These are phyloP conservation scores for Xerocomus brunneocitrinus DNA, from an alignment of 768 basidiomycete genomes.

Conservation along the genomic window DNA sequence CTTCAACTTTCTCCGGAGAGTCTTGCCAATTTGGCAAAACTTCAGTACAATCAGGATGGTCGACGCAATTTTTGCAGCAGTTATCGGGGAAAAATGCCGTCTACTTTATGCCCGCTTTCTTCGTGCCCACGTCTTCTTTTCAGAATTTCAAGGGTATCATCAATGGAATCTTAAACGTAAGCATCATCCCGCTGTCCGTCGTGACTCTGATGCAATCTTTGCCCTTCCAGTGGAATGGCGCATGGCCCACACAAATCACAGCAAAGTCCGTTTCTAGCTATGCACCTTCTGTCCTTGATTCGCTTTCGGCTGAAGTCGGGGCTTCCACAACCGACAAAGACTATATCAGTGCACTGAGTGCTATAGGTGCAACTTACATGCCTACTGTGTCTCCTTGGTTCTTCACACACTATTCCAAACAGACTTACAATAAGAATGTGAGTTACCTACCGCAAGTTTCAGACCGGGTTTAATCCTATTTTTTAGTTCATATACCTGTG, in stretches of 20 bases:
- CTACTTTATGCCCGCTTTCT: constrained; percentile 69
- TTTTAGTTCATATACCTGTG: constrained; percentile 57
- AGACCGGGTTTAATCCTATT: neutral
- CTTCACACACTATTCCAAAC: constrained; percentile 68
- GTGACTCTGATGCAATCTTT: constrained; percentile 6
- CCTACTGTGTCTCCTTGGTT: constrained; percentile 70
- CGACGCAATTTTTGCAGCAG: constrained; percentile 45
- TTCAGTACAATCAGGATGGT: constrained; percentile 53
- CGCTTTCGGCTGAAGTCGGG: constrained; percentile 38
- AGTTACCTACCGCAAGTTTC: constrained; percentile 16
- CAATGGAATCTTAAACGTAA: constrained; percentile 60
- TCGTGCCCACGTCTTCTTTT: constrained; percentile 50
- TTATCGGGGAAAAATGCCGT: constrained; percentile 43
- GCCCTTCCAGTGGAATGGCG: constrained; percentile 65
- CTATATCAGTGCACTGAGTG: constrained; percentile 44
- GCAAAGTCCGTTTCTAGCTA: constrained; percentile 8
- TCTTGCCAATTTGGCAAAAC: constrained; percentile 60
- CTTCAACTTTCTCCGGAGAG: constrained; percentile 72
- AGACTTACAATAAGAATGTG: constrained; percentile 73
- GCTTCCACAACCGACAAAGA: constrained; percentile 48
- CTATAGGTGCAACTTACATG: constrained; percentile 37
- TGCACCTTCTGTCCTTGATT: constrained; percentile 18
- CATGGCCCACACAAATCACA: constrained; percentile 68
- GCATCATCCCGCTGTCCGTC: constrained; percentile 17
- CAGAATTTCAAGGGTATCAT: constrained; percentile 44